These are phyloP conservation scores for Amborella trichopoda DNA, from an alignment of 164 flowering plant species.

Conservation along the genomic window DNA sequence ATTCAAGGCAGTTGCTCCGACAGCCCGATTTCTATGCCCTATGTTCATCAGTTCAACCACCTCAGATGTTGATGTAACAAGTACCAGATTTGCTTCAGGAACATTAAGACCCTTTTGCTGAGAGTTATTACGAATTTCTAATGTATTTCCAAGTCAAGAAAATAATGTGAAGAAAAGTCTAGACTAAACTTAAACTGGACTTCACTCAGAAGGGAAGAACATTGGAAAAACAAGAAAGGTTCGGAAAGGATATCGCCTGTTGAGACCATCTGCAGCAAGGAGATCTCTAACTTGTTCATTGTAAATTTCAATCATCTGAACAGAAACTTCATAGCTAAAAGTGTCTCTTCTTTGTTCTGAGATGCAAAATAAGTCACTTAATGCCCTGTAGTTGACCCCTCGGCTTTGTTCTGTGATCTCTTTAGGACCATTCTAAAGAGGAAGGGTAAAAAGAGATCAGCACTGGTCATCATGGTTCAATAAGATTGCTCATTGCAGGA, in stretches of 20 bases:
- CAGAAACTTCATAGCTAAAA: constrained; percentile 71
- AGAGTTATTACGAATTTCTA: constrained; percentile 93
- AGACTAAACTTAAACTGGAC: background rate
- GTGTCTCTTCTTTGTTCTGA: constrained; percentile 80
- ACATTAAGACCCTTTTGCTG: constrained; percentile 77
- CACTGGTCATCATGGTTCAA: no score
- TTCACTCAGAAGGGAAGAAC: constrained; percentile 1
- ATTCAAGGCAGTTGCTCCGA: constrained; percentile 92
- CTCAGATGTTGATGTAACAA: constrained; percentile 76
- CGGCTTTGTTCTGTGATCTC: constrained; percentile 71
- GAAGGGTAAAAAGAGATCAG: background rate
- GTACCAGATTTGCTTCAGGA: constrained; percentile 91
- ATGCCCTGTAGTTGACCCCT: constrained; percentile 93
- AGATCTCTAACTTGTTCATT: constrained; percentile 99
- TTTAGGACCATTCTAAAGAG: constrained; percentile 70
- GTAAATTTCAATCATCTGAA: constrained; percentile 97
- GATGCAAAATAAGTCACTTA: constrained; percentile 70
- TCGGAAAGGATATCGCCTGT: constrained; percentile 84
- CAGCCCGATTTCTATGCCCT: constrained; percentile 92
- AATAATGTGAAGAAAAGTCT: constrained; percentile 2
- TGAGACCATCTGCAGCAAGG: constrained; percentile 68
- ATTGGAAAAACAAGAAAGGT: background rate
- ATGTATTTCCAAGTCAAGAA: constrained; percentile 55
- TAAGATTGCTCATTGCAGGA: no score
- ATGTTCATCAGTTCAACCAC: constrained; percentile 84